Percentiles rank a stretch among this genome's conserved stretches.
Conservation (phyloP, 208 protist species). For the Wallacemonas collosoma region DNA sequence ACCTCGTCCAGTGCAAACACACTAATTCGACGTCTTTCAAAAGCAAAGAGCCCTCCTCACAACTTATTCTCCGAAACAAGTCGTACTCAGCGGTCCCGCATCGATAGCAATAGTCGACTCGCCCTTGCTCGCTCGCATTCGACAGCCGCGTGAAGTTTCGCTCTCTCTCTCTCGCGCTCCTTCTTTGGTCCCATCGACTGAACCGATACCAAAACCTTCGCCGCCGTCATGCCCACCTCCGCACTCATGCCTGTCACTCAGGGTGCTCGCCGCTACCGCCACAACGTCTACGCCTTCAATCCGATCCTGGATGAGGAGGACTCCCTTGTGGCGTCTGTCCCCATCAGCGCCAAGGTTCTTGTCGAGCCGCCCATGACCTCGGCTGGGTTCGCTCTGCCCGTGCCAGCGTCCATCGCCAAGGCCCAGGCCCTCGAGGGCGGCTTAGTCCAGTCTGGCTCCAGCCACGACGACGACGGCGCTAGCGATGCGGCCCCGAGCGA, state of each 20-base stretch:
- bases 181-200: not conserved
- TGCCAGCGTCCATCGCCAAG: conserved; percentile 15
- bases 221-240: not conserved
- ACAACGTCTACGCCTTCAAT: conserved; percentile 50
- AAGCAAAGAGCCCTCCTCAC: not conserved
- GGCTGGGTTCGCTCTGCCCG: conserved; percentile 18
- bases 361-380: conserved; percentile 17
- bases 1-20: not conserved
- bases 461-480: conserved; percentile 41
- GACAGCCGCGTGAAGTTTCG: not conserved
- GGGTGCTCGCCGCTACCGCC: conserved; percentile 28
- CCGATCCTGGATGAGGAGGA: conserved; percentile 24
- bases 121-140: not conserved
- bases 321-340: not conserved
- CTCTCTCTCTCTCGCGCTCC: not conserved
- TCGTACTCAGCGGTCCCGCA: no score
- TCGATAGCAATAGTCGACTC: not conserved
- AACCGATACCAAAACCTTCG: not conserved
- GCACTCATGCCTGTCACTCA: conserved; percentile 10
- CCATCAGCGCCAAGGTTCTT: not conserved
- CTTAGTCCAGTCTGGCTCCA: not conserved
- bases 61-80: not conserved
- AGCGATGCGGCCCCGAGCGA: conserved; percentile 21
- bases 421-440: conserved; percentile 11
- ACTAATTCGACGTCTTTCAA: no score